Conservation (phyloP, 257 asterid genomes). For the Nicotiana attenuata region DNA sequence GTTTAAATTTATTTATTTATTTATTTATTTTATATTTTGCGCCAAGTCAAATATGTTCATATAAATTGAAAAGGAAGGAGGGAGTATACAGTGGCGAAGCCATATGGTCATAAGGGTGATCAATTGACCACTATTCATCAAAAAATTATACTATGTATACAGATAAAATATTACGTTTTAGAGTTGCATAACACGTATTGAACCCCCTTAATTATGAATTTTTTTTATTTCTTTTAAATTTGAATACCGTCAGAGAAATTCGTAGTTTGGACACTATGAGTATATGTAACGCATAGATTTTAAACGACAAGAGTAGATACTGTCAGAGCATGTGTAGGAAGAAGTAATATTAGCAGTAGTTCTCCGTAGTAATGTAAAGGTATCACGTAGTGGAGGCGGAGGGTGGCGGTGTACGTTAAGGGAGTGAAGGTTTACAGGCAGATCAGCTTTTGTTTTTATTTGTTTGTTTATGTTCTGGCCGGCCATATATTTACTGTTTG, state of each 20-base stretch:
- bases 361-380: not conserved
- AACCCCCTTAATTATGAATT: too few species aligned
- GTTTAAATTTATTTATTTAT: fast-evolving
- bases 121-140: too few species aligned
- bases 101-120: too few species aligned
- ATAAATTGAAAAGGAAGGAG: too few species aligned
- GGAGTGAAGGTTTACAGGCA: not conserved
- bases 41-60: too few species aligned
- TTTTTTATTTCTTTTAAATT: too few species aligned
- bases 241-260: too few species aligned
- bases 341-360: not conserved
- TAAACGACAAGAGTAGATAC: not conserved
- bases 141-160: too few species aligned
- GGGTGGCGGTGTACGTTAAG: constrained; percentile 5
- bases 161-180: too few species aligned
- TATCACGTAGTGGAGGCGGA: constrained; percentile 11
- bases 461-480: not conserved
- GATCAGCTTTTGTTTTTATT: not conserved
- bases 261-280: fast-evolving
- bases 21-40: too few species aligned
- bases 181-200: too few species aligned
- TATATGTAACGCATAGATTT: not conserved
- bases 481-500: not conserved
- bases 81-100: too few species aligned
- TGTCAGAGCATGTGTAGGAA: not conserved